Evolutionary conservation across 306 rosid species (phyloP), one percentile per base, ranked within the genome.

Genomic region (Betula pendula): DNA sequence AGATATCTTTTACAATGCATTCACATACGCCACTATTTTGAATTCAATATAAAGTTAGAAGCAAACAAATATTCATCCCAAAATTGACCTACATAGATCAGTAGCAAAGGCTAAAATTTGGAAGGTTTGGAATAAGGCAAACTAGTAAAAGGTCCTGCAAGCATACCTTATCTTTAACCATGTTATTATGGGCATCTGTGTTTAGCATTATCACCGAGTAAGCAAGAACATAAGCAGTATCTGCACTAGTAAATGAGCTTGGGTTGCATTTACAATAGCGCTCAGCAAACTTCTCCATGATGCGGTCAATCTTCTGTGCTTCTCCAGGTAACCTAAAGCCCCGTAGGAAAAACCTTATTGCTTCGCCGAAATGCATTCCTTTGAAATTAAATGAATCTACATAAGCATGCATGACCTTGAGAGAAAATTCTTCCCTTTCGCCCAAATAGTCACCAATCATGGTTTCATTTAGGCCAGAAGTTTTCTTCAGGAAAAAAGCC

Each of bases 281-380:
- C 86, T 96, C 99, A n/a, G 99, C 99, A 89, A 96, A 92, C 90
- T 96, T 96, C 96, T 96, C 99, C 99, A 96, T 96, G 78, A 96
- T 96, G 71, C 98, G 99, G 80, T 96, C 99, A 56, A 96, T 96
- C 86, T 96, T 96, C 79, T 96, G 99, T 75, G 99, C 99, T 85
- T 96, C 99, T 81, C 99, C 99, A 60, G 99, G 99, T 77, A 96
- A 83, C 88, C 90, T 92, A 88, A 96, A 96, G 82, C 99, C 99
- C 80, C 84, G 90, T 51, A 96, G 97, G 85, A 96, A 96, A 88
- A 92, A 92, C 80, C 99, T 86, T 82, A 96, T 80, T 72, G 98
- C 94, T 91, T 92, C 93, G 71, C 99, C 99, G 53, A 96, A 96
- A 84, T 96, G 87, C 82, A 91, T 92, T 81, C 81, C 98, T 75